These are phyloP conservation scores for Vitis hybrid DNA, from an alignment of 177 flowering plant species.

Conservation along the genomic window DNA sequence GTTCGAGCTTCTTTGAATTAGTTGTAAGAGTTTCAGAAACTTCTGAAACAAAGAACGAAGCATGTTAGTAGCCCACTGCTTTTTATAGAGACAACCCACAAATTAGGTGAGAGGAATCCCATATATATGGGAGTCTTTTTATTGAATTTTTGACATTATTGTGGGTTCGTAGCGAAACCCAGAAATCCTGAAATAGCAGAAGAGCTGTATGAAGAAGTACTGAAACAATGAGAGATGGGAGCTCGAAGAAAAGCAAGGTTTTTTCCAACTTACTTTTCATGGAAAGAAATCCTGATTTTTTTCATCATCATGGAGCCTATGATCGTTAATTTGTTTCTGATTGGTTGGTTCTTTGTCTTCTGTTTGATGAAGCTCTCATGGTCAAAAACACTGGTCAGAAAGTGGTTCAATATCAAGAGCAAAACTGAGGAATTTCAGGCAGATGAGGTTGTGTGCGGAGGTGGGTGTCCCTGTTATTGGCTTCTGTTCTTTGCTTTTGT, in stretches of 20 bases:
- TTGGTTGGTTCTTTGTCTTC: slow-evolving; percentile 13
- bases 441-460: slow-evolving; percentile 65
- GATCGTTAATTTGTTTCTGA: not conserved
- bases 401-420: slow-evolving; percentile 89
- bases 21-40: slow-evolving; percentile 1
- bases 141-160: slow-evolving; percentile 3
- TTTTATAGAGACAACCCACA: slow-evolving; percentile 4
- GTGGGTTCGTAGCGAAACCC: slow-evolving; percentile 13
- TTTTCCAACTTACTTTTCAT: not conserved
- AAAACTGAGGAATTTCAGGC: slow-evolving; percentile 72
- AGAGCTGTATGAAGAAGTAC: slow-evolving; percentile 63
- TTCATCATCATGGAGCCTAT: not conserved
- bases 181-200: slow-evolving; percentile 12
- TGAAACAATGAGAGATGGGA: slow-evolving; percentile 85
- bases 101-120: slow-evolving; percentile 2
- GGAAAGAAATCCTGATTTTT: slow-evolving; percentile 1
- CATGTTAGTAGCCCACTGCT: not conserved
- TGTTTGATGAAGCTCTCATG: slow-evolving; percentile 72
- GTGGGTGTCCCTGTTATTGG: slow-evolving; percentile 22
- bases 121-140: not conserved
- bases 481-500: not conserved
- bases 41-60: not conserved
- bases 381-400: slow-evolving; percentile 80
- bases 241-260: slow-evolving; percentile 86
- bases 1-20: not conserved